Evolutionary conservation across 164 flowering plant species (phyloP), one percentile per base, ranked within the genome.

Genomic region (Tetrastigma voinierianum): DNA sequence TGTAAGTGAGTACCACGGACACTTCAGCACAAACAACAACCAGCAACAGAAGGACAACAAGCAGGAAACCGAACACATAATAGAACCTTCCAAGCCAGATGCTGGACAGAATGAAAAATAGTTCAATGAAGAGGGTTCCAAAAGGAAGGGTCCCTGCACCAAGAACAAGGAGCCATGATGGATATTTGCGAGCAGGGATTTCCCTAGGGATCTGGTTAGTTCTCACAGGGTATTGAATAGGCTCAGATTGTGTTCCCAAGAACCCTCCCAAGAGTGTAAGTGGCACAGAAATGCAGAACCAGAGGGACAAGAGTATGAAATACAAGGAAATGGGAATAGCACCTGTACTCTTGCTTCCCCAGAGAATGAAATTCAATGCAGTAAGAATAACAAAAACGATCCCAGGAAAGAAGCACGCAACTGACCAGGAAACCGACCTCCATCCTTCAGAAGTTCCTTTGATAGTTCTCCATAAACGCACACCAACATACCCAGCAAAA

Each of bases 211-310:
- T 79, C 65, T 79, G 82, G 65, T 79, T 76, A 11, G 82, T 79
- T 56, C 82, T 59, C 14, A 79, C 80, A 15, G 82, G 80, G 55
- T 51, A 73, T 11, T 67, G 59, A 59, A 79, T 76, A 25, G 70
- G 67, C 64, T 65, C 77, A 54, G 82, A 72, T 19, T 73, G 48
- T 11, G 82, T 73, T 13, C 77, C 82, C 4, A 79, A 54, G 53
- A 68, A 70, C 3, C 82, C 82, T 51, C 82, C 82, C 67, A 79
- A 61, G 40, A 76, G 77, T 1, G 82, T 79, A 5, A 79, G 71
- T n/a, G 82, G 82, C 23, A 79, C 82, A 5, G 79, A 79, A 57
- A 79, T 76, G 66, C 80, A 79, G 55, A 79, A 79, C 82, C 82
- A 79, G 65, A 76, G 82, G 64, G 68, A 65, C 18, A 79, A 59